A percentile compares a stretch with the other conserved stretches of the same genome.
Evolutionary conservation across 192 early-diverging fungal genomes (phyloP).

Genomic region (Powellomyces hirtus): DNA sequence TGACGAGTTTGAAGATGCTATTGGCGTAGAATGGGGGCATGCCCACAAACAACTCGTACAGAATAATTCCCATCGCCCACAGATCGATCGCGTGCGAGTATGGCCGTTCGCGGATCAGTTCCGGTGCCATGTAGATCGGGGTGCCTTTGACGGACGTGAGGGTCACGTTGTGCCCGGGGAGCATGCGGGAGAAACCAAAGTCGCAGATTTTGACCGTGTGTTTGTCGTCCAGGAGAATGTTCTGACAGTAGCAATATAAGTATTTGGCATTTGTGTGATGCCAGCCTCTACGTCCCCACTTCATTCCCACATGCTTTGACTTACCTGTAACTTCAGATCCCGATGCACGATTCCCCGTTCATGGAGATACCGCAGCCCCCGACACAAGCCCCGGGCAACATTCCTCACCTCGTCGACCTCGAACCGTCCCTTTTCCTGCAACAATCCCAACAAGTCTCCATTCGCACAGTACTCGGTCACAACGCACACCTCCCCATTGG

Average conservation of each 20-base stretch:
- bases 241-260: conserved; percentile 16
- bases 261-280: too few species aligned
- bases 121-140: conserved; percentile 43
- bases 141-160: conserved; percentile 42
- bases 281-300: too few species aligned
- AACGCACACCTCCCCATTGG: conserved; percentile 29
- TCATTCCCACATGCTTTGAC: too few species aligned
- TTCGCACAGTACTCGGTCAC: conserved; percentile 31
- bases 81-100: conserved; percentile 37
- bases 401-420: conserved; percentile 12
- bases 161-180: background rate
- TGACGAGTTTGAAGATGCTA: conserved; percentile 41
- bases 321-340: too few species aligned
- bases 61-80: conserved; percentile 40
- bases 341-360: too few species aligned
- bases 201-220: conserved; percentile 34
- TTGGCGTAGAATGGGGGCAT: conserved; percentile 38
- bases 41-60: conserved; percentile 28
- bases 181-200: conserved; percentile 35
- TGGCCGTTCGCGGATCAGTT: conserved; percentile 35
- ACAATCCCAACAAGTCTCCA: conserved; percentile 29
- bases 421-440: conserved; percentile 24
- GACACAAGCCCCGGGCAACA: conserved; percentile 7
- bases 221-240: conserved; percentile 27
- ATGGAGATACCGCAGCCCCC: too few species aligned